phyloP scores from a whole-genome alignment of 208 protist species.

The Crithidia sp. region DNA sequence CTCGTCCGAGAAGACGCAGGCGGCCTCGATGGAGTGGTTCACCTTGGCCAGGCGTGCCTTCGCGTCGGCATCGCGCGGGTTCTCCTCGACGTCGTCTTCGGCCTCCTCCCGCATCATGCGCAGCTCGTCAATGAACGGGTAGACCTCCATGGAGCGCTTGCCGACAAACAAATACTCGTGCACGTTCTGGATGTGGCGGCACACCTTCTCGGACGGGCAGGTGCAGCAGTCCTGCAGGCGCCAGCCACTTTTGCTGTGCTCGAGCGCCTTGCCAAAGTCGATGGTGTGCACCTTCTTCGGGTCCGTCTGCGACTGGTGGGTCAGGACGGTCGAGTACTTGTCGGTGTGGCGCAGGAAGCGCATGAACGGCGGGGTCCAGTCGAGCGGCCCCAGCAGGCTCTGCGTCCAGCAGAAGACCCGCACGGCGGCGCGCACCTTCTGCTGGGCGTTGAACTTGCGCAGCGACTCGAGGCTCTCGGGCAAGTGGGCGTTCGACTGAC shows the following conservation, averaged over 20 bases:
- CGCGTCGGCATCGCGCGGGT: conserved; percentile 35
- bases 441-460: conserved; percentile 62
- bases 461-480: conserved; percentile 52
- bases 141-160: conserved; percentile 69
- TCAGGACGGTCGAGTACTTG: conserved; percentile 68
- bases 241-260: conserved; percentile 49
- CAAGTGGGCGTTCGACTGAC: conserved; percentile 61
- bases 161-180: conserved; percentile 88
- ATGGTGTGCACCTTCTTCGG: conserved; percentile 55
- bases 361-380: conserved; percentile 81
- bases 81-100: conserved; percentile 44
- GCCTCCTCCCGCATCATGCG: conserved; percentile 65
- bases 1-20: conserved; percentile 72
- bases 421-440: conserved; percentile 68
- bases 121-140: conserved; percentile 76
- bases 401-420: conserved; percentile 73
- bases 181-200: conserved; percentile 89
- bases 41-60: conserved; percentile 40
- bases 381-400: conserved; percentile 59
- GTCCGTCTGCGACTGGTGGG: conserved; percentile 79
- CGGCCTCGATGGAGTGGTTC: conserved; percentile 59
- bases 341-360: conserved; percentile 78
- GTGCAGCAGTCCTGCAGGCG: conserved; percentile 79
- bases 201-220: conserved; percentile 71
- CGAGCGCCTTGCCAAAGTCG: conserved; percentile 74